Conservation (phyloP, 2,329 filamentous ascomycete species). For the Exophiala calicioides region DNA sequence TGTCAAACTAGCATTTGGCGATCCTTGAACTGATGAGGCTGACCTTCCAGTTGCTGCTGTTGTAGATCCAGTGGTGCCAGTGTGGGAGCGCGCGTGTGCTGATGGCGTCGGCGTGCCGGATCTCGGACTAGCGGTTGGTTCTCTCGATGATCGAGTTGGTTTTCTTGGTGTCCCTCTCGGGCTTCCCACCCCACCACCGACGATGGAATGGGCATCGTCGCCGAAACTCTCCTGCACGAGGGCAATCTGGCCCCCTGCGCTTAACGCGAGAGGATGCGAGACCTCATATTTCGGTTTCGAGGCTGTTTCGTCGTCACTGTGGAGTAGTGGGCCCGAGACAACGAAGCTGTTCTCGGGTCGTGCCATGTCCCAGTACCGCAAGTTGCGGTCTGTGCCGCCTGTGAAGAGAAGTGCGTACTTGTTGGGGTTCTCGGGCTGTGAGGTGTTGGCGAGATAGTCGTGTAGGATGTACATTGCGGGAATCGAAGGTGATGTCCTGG, state of each 20-base stretch:
- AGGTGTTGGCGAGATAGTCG: conserved; percentile 50
- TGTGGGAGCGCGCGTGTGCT: neutral
- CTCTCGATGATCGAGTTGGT: conserved; percentile 19
- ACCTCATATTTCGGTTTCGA: conserved; percentile 69
- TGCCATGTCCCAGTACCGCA: conserved; percentile 90
- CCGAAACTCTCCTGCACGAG: conserved; percentile 66
- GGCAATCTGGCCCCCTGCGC: conserved; percentile 57
- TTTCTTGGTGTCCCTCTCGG: conserved; percentile 32
- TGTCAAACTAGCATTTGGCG: too few relatives aligned
- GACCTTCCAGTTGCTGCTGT: too few relatives aligned
- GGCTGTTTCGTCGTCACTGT: conserved; percentile 64
- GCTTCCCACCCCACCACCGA: conserved; percentile 34
- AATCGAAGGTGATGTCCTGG: conserved; percentile 11
- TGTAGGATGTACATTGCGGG: conserved; percentile 57
- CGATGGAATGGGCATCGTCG: too few relatives aligned
- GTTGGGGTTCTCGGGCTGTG: conserved; percentile 41
- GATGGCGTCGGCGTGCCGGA: conserved; percentile 34
- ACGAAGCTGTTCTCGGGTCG: conserved; percentile 76
- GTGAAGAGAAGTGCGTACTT: conserved; percentile 83
- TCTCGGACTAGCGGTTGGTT: conserved; percentile 7
- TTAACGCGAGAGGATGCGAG: conserved; percentile 51
- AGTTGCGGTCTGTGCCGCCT: conserved; percentile 83
- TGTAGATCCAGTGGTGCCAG: conserved; percentile 11
- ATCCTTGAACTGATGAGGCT: too few relatives aligned
- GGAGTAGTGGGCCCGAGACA: conserved; percentile 64